Evolutionary conservation across 805 yeast species (phyloP), one percentile per base, ranked within the genome.

Genomic region (Schwanniomyces polymorphus): DNA sequence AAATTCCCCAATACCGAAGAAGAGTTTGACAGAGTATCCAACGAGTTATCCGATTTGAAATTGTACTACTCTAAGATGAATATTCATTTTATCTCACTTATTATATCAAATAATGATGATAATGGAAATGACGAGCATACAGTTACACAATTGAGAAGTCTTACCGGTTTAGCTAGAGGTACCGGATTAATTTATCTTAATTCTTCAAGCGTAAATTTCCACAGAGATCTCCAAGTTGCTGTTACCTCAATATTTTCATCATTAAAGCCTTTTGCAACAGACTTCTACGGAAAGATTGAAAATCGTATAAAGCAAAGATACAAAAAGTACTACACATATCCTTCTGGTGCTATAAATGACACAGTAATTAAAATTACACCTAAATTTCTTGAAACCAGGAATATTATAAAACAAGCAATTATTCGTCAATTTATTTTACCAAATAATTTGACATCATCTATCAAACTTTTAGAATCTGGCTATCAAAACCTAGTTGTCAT

Each of bases 251-350:
- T 72, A 10, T 41, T 71, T n/a, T 56, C 68, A 12, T 63, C 59
- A 41, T 49, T 70, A 35, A 67, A 63, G 46, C 17, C 55, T 4
- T 37, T 55, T 4, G 72, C 74, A 2, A 37, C 44, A 9, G 72
- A 68, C 14, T 73, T 70, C 52, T 73, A 73, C 54, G 46, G 60
- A 10, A 52, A 47, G 7, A 63, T 68, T 4, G 74, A 70, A 44
- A 38, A 49, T 44, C 61, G 57, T 28, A 64, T 73, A 27, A 65
- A 62, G 43, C 72, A 66, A 43, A 50, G 78, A 7, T 45, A 56
- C 45, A 62, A 57, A 27, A 73, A 73, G 49, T 73, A 70, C 54
- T 73, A 73, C 49, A 49, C 69, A 1, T 54, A 60, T 27, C 76
- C 76, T 1, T 50, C 64, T 5, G 48, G 60, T 5, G 39, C 52